Conservation (phyloP, 768 basidiomycete species). For the Suillus placidus region DNA sequence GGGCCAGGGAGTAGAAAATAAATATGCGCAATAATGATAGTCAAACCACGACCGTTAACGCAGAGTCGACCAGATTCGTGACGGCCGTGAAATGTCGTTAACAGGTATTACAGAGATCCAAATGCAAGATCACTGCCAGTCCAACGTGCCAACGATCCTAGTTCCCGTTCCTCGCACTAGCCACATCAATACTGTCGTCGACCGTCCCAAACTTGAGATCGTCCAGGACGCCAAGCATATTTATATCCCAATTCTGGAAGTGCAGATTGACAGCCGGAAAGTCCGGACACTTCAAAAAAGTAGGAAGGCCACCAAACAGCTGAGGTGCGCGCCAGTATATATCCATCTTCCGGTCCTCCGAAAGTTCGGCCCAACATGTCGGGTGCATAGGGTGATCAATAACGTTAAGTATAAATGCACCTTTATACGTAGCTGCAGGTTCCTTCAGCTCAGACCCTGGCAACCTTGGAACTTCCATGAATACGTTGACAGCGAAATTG, state of each 20-base stretch:
- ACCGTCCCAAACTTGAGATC: background rate
- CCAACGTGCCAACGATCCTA: too few relatives aligned
- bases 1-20: background rate
- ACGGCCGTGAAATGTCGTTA: background rate
- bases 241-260: slow-evolving; percentile 25
- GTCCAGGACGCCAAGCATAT: slow-evolving; percentile 20
- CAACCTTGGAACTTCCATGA: slow-evolving; percentile 15
- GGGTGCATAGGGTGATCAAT: background rate
- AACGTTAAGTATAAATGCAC: slow-evolving; percentile 24
- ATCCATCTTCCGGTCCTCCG: slow-evolving; percentile 10
- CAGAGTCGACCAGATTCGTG: too few relatives aligned
- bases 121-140: background rate
- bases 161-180: background rate
- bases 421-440: slow-evolving; percentile 24
- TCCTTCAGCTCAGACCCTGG: background rate
- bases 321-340: slow-evolving; percentile 12
- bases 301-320: background rate
- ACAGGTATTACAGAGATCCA: background rate
- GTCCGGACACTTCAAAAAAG: slow-evolving; percentile 7
- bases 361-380: slow-evolving; percentile 13
- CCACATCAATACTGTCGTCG: background rate
- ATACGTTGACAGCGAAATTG: slow-evolving; percentile 30
- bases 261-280: slow-evolving; percentile 17
- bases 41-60: background rate
- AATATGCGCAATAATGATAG: background rate